Evolutionary conservation across 164 flowering plant genomes (phyloP).

Genomic region (Stephania yunnanensis): DNA sequence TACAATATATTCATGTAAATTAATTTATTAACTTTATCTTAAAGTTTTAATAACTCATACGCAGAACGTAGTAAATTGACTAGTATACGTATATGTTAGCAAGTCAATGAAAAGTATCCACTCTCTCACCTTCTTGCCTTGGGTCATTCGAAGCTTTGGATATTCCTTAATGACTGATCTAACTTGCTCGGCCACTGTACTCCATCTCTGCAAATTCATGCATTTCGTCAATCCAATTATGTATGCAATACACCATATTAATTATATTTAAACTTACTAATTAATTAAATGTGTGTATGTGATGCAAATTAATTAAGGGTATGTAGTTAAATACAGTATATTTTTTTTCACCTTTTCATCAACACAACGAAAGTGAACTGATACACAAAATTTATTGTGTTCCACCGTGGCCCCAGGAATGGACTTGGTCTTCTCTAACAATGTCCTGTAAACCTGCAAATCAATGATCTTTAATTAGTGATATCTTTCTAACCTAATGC

Average conservation of each 20-base stretch:
- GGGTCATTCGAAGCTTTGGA: conserved; percentile 59
- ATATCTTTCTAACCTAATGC: too few species aligned
- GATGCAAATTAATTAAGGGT: not conserved
- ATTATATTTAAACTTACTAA: not conserved
- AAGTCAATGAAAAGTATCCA: too few species aligned
- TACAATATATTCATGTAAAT: too few species aligned
- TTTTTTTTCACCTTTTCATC: conserved; percentile 66
- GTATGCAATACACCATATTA: too few species aligned
- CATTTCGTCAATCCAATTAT: not conserved
- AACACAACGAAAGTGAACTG: conserved; percentile 87
- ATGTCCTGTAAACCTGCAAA: conserved; percentile 22
- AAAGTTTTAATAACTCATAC: too few species aligned
- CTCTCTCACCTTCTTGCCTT: conserved; percentile 65
- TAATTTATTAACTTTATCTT: too few species aligned
- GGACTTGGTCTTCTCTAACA: conserved; percentile 66
- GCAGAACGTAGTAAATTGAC: too few species aligned
- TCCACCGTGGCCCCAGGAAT: conserved; percentile 83
- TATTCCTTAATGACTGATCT: conserved; percentile 52
- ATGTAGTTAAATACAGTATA: not conserved
- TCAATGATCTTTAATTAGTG: too few species aligned
- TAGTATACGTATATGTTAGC: too few species aligned
- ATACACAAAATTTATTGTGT: conserved; percentile 84
- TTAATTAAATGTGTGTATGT: not conserved
- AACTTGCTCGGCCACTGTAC: conserved; percentile 61
- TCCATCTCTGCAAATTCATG: conserved; percentile 56